Evolutionary conservation across 106 monocot species (phyloP).

Genomic region (Narthecium ossifragum): DNA sequence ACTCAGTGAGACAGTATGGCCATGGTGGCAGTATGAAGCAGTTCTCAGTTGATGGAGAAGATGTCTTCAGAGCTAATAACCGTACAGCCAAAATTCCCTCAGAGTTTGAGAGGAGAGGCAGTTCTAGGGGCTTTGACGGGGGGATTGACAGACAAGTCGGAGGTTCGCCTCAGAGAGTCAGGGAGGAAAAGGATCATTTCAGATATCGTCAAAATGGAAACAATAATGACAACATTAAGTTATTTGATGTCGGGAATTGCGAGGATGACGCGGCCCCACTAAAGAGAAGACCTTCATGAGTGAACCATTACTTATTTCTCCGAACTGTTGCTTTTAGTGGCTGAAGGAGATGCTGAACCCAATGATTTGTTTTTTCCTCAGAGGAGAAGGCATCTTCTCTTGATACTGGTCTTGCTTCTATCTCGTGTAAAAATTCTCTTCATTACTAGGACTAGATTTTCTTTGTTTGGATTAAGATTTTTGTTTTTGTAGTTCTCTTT

Average conservation of each 20-base stretch:
- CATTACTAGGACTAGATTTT: neutral
- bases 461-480: too few species aligned
- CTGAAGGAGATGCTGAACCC: conserved; percentile 9
- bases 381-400: conserved; percentile 15
- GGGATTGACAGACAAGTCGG: conserved; percentile 7
- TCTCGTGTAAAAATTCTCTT: conserved; percentile 25
- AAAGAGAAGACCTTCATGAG: conserved; percentile 16
- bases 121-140: conserved; percentile 8
- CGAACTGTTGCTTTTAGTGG: neutral
- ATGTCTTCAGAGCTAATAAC: conserved; percentile 22
- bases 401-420: conserved; percentile 2
- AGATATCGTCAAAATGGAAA: conserved; percentile 24
- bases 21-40: conserved; percentile 19
- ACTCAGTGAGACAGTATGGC: conserved; percentile 28
- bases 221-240: conserved; percentile 9
- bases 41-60: conserved; percentile 24
- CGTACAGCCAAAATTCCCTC: conserved; percentile 15
- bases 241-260: conserved; percentile 10
- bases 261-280: conserved; percentile 9
- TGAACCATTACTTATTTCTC: neutral
- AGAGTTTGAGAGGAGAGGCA: conserved; percentile 21
- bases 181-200: conserved; percentile 18
- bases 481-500: conserved; percentile 10
- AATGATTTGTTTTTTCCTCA: conserved; percentile 17
- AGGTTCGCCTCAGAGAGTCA: conserved; percentile 12